Conservation (phyloP, 441 rosid species). For the Eutrema salsugineum region DNA sequence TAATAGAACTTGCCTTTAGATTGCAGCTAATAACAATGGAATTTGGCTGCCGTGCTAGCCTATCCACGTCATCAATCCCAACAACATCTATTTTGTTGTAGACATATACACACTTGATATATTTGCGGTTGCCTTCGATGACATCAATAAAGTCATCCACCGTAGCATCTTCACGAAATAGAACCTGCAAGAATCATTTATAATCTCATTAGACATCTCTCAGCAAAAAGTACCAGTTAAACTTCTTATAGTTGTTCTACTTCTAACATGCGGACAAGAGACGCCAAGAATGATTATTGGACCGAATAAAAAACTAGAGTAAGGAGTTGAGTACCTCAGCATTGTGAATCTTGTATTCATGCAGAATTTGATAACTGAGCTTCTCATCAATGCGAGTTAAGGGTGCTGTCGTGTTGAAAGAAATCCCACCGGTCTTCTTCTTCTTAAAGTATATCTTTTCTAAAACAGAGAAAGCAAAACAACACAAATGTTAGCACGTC, state of each 20-base stretch:
- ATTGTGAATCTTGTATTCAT: conserved; percentile 98
- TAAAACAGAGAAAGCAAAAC: conserved; percentile 5
- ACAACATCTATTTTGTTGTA: conserved; percentile 92
- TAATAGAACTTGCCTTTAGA: conserved; percentile 59
- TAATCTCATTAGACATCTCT: neutral
- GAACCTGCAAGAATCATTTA: conserved; percentile 43
- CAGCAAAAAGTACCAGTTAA: neutral
- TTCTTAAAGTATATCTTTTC: conserved; percentile 86
- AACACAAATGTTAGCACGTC: neutral
- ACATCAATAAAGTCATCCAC: conserved; percentile 95
- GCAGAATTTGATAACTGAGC: conserved; percentile 96
- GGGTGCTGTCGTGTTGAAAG: conserved; percentile 88
- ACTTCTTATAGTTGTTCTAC: neutral
- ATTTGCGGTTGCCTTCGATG: conserved; percentile 90
- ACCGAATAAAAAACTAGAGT: neutral
- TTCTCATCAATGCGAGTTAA: conserved; percentile 96
- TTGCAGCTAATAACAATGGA: conserved; percentile 94
- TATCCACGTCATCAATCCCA: conserved; percentile 93
- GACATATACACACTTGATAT: conserved; percentile 87
- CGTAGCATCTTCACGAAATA: conserved; percentile 92
- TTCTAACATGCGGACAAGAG: neutral
- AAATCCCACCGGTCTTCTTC: conserved; percentile 76
- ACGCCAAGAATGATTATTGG: neutral
- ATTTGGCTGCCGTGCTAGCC: conserved; percentile 78
- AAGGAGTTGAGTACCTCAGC: conserved; percentile 63